These are phyloP conservation scores for Mucor circinelloides DNA, from an alignment of 371 early-diverging fungal species.

Conservation along the genomic window DNA sequence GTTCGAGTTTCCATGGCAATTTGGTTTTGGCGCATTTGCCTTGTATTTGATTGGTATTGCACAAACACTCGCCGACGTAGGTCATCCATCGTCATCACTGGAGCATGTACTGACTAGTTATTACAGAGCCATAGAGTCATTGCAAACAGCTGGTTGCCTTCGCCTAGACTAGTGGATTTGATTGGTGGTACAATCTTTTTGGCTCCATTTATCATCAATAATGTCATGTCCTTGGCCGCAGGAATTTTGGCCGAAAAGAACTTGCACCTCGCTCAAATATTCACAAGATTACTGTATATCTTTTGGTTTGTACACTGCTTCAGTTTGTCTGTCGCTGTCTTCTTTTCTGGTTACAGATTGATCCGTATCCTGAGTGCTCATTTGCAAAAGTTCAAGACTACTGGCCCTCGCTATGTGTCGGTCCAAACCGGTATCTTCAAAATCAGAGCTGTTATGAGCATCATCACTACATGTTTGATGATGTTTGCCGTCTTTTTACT, in stretches of 20 bases:
- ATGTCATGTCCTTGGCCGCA: constrained; percentile 38
- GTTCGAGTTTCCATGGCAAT: constrained; percentile 36
- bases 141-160: constrained; percentile 51
- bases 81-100: neutral
- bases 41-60: constrained; percentile 37
- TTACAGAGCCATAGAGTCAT: constrained; percentile 45
- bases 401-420: constrained; percentile 39
- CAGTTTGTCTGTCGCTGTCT: constrained; percentile 28
- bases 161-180: constrained; percentile 38
- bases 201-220: constrained; percentile 42
- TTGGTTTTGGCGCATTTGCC: constrained; percentile 30
- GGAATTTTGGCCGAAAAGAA: constrained; percentile 38
- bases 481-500: constrained; percentile 32
- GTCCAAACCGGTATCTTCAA: constrained; percentile 49
- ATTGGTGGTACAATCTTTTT: constrained; percentile 37
- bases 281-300: constrained; percentile 40
- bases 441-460: constrained; percentile 28
- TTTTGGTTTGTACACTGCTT: constrained; percentile 50
- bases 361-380: constrained; percentile 34
- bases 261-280: constrained; percentile 26
- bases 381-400: constrained; percentile 33
- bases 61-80: constrained; percentile 36
- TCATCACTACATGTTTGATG: constrained; percentile 25
- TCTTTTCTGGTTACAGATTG: constrained; percentile 41
- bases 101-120: neutral